phyloP scores from a whole-genome alignment of 2,329 filamentous ascomycete genomes.

The Stromatinia cepivora region DNA sequence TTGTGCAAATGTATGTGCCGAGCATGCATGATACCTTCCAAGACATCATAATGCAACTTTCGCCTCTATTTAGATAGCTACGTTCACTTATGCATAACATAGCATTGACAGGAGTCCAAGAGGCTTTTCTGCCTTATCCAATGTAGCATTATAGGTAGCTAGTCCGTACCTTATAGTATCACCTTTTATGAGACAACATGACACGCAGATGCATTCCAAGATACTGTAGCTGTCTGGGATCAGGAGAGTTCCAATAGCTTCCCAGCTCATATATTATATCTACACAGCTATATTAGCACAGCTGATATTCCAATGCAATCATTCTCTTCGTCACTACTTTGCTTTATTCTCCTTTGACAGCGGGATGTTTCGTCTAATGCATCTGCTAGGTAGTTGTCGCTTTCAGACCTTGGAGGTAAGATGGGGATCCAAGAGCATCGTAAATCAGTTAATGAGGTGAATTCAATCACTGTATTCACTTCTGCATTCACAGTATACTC shows the following conservation, averaged over 20 bases:
- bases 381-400: background rate
- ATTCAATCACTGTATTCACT: background rate
- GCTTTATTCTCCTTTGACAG: slow-evolving; percentile 1
- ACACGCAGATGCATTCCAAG: background rate
- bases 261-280: background rate
- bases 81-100: slow-evolving; percentile 5
- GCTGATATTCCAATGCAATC: background rate
- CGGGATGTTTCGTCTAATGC: background rate
- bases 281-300: background rate
- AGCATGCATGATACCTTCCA: background rate
- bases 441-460: background rate
- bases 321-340: background rate
- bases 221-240: background rate
- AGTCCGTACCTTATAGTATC: background rate
- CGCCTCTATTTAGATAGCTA: background rate
- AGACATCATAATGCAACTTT: background rate
- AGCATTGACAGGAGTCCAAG: background rate
- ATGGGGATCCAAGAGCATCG: background rate
- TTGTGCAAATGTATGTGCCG: background rate
- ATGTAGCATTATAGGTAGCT: too few relatives aligned
- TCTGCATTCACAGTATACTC: background rate
- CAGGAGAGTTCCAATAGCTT: background rate
- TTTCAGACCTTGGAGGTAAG: background rate
- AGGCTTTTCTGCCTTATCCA: background rate
- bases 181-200: background rate